A percentile compares a stretch with the other conserved stretches of the same genome.
Evolutionary conservation across 257 asterid genomes (phyloP).

Genomic region (Catharanthus roseus): DNA sequence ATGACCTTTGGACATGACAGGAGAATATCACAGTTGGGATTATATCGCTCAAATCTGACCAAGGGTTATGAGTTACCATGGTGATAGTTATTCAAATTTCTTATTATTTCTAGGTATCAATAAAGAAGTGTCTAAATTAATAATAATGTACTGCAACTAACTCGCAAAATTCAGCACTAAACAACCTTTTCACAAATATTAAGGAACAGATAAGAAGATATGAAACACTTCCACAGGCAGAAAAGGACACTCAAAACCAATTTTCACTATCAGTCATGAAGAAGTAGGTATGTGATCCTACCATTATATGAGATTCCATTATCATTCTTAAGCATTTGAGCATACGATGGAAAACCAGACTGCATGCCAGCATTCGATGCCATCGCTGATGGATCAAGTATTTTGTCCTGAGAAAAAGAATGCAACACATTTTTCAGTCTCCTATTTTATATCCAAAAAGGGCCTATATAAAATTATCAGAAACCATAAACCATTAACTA

Average conservation of each 20-base stretch:
- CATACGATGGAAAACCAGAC: slow-evolving; percentile 39
- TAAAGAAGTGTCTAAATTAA: background rate
- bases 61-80: too few relatives aligned
- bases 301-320: slow-evolving; percentile 51
- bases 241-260: background rate
- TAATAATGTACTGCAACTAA: background rate
- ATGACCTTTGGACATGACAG: too few relatives aligned
- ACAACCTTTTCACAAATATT: background rate
- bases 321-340: slow-evolving; percentile 40
- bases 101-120: background rate
- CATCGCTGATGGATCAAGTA: slow-evolving; percentile 40
- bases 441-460: slow-evolving; percentile 11
- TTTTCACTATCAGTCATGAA: slow-evolving; percentile 2
- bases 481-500: background rate
- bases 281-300: slow-evolving; percentile 28
- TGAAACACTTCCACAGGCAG: too few relatives aligned
- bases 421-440: slow-evolving; percentile 18
- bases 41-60: too few relatives aligned
- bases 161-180: background rate
- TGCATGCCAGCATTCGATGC: slow-evolving; percentile 49
- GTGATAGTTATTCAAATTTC: background rate
- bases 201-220: background rate
- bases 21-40: too few relatives aligned
- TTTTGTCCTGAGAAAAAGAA: slow-evolving; percentile 56
- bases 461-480: slow-evolving; percentile 5